Base-by-base conservation (phyloP, 768 basidiomycete genomes). In the Serendipita sp. region DNA sequence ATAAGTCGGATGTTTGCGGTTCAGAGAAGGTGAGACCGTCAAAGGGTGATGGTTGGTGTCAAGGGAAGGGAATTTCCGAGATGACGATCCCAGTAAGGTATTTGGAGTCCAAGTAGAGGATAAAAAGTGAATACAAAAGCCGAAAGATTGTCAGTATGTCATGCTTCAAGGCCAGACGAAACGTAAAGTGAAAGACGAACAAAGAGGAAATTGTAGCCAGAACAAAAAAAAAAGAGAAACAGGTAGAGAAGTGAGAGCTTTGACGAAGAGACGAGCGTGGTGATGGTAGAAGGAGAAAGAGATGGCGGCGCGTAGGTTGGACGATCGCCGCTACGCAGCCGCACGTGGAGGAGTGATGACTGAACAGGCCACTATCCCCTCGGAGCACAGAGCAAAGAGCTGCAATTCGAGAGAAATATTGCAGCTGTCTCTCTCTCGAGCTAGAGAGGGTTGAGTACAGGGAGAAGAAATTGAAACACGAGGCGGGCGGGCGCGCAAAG, bases 261-360 rank as follows among this genome's bases (percentile, higher is more conserved):
- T 51, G 30, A 18, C 8, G 30, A 18, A 2, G 5, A 60, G 56
- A 32, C 1, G 56, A 36, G 28, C 10, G 56, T n/a, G 56, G 16
- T 28, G 8, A 60, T 11, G 28, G 35, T n/a, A n/a, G 56, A n/a
- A n/a, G 56, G 30, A 5, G 48, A 51, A 18, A 18, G 48, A 60
- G 56, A 60, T n/a, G 56, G 36, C 30, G 56, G 56, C 30, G 56
- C 36, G 28, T 3, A 60, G 35, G 10, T 28, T n/a, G 4, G 56
- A n/a, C 30, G 56, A 60, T 60, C 36, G 30, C 48, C 56, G 56
- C 56, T 28, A 60, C 56, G 56, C 56, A 60, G 56, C 56, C n/a
- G 34, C 56, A 60, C 56, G 56, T 60, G 56, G 28, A 32, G 48
- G n/a, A n/a, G n/a, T 18, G 48, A 18, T 18, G 30, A 51, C 48